Evolutionary conservation across 2,329 filamentous ascomycete genomes (phyloP), one percentile per base, ranked within the genome.

Genomic region (Mariannaea elegans): DNA sequence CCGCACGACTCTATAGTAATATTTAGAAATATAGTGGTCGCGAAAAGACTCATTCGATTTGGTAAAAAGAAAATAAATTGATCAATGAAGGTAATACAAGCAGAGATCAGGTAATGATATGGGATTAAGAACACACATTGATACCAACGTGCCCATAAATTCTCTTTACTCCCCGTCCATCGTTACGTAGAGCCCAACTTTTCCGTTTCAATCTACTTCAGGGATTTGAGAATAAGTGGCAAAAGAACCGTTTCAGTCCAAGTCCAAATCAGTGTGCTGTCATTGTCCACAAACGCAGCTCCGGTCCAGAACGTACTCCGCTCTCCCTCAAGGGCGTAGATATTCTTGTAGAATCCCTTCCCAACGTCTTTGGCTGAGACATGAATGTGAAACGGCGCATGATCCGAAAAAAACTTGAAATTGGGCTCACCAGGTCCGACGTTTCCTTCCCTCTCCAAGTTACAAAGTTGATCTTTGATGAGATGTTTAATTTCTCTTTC

Each of bases 261-360:
- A 9, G 39, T 45, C 54, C 54, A 57, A 21, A 57, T 51, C 31
- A 51, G 3, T 3, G 31, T 38, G 39, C 54, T 57, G 23, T 57
- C 46, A 5, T 57, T 50, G 31, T 46, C 54, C 4, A 46, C 39
- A 21, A 51, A 57, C 2, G 54, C 47, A 18, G 54, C 54, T 1
- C 66, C 66, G 0, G 66, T 68, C 59, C 63, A 68, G n/a, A 64
- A 68, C 0, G 66, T 68, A 38, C 55, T 65, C 4, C 46, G 54
- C 0, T 47, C 7, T 4, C 66, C 66, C 19, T 67, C 60, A 1
- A 69, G 41, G 0, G 31, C 23, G 5, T 58, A 21, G 1, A 68
- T 44, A 10, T 65, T 38, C 1, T 18, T 29, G 44, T 69, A 68
- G 2, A 67, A 68, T 0, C 66, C 64, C 1, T 62, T 1, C 0